Evolutionary conservation across 805 yeast genomes (phyloP).

Genomic region (Metschnikowia santaceciliae): DNA sequence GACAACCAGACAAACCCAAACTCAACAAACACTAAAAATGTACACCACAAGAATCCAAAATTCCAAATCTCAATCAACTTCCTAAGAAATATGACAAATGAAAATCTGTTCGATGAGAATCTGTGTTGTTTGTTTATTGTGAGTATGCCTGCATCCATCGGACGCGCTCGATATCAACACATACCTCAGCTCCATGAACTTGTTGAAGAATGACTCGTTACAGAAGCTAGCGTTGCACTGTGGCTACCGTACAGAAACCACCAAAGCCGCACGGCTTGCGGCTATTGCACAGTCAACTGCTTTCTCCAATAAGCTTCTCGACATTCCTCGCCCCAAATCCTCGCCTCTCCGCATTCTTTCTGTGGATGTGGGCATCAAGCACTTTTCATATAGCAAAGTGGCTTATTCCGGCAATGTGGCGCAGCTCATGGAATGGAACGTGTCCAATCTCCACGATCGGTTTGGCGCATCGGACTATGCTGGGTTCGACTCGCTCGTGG

Average conservation of each 20-base stretch:
- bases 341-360: slow-evolving; percentile 20
- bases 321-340: slow-evolving; percentile 3
- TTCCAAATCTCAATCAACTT: too few relatives aligned
- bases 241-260: slow-evolving; percentile 19
- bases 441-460: slow-evolving; percentile 22
- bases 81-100: too few relatives aligned
- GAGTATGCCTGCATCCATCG: background rate
- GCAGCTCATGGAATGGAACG: slow-evolving; percentile 21
- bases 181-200: slow-evolving; percentile 6
- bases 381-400: slow-evolving; percentile 36
- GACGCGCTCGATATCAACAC: background rate
- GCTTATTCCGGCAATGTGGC: slow-evolving; percentile 7
- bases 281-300: slow-evolving; percentile 9
- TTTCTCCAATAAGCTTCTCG: slow-evolving; percentile 9
- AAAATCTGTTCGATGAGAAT: too few relatives aligned
- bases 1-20: too few relatives aligned
- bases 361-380: slow-evolving; percentile 40
- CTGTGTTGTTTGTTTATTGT: background rate
- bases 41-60: too few relatives aligned
- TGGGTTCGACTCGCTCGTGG: slow-evolving; percentile 15
- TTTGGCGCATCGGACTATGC: slow-evolving; percentile 17
- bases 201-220: slow-evolving; percentile 11
- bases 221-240: slow-evolving; percentile 21
- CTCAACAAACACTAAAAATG: too few relatives aligned
- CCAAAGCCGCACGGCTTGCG: slow-evolving; percentile 15